Evolutionary conservation across 106 monocot genomes (phyloP), one percentile per base, ranked within the genome.

Genomic region (Dendrobium chrysotoxum): DNA sequence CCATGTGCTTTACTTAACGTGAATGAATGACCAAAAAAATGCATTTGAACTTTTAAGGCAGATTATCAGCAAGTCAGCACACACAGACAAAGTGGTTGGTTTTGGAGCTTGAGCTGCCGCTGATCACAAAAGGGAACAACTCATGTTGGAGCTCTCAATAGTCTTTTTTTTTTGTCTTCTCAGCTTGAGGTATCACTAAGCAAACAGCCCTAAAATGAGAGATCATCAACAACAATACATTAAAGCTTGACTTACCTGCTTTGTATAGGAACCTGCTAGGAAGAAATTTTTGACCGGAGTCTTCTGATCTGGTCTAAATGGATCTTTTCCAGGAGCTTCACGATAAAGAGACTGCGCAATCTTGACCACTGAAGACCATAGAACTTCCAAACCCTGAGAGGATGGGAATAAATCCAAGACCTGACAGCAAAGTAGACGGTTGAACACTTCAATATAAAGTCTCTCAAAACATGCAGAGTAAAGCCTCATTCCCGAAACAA

Each of bases 231-330:
- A 13, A 11, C 15, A 50, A 15, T 12, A 50, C 13, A 61, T 61
- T 6, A 61, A 23, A 61, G 4, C 3, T 61, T 5, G 23, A 45
- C 13, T 70, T 83, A 97, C 96, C 92, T 97, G 96, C 73, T 92
- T 97, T 15, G 96, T 97, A 83, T 97, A 97, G 68, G 94, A 97
- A 40, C 96, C 96, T 65, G 96, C 90, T 58, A 97, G 90, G 82
- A 97, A 97, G 89, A 97, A 97, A 80, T 97, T 97, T 64, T 90
- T 89, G 40, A 97, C 87, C 4, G 96, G 96, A 39, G 96, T 94
- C 87, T 85, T 94, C 50, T 97, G 96, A 89, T 97, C 96, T 78
- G 94, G 96, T 85, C 96, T 90, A 78, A 91, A 97, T 80, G 92
- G 94, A 53, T 97, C 94, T 11, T 82, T 92, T 81, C 96, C 96